A percentile compares a stretch with the other conserved stretches of the same genome.
Conservation (phyloP, 768 basidiomycete genomes). For the Rhizopogon vinicolor region DNA sequence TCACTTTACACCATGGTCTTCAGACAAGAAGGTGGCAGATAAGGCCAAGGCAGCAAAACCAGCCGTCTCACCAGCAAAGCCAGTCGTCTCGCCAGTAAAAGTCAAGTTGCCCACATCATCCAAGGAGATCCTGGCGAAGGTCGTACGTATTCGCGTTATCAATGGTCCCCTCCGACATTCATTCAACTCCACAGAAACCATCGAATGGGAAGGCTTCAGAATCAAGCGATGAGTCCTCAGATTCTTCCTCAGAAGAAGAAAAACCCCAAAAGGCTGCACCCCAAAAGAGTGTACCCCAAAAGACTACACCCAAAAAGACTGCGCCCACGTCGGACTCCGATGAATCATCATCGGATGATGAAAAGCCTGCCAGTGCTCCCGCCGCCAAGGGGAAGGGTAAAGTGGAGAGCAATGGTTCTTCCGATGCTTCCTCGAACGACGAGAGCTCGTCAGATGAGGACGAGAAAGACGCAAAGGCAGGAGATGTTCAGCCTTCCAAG, state of each 20-base stretch:
- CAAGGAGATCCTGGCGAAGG: constrained; percentile 41
- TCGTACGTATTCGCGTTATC: constrained; percentile 13
- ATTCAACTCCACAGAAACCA: constrained; percentile 7
- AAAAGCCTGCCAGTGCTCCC: constrained; percentile 2
- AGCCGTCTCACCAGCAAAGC: constrained; percentile 25
- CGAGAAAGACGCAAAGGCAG: constrained; percentile 55
- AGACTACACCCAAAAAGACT: constrained; percentile 17
- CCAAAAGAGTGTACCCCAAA: constrained; percentile 4
- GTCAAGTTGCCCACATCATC: constrained; percentile 30
- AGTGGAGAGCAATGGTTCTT: not conserved
- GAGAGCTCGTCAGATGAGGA: constrained; percentile 22
- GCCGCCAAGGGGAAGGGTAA: not conserved
- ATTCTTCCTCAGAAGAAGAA: constrained; percentile 30
- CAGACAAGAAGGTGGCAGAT: constrained; percentile 29
- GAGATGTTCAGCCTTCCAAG: constrained; percentile 36
- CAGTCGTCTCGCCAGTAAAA: constrained; percentile 17
- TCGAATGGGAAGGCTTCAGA: constrained; percentile 17
- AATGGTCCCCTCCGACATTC: not conserved
- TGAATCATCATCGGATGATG: constrained; percentile 11
- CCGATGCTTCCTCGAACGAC: constrained; percentile 22
- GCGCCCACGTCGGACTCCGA: constrained; percentile 8
- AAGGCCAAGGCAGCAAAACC: constrained; percentile 25
- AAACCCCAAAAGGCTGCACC: constrained; percentile 16
- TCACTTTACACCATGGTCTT: constrained; percentile 26
- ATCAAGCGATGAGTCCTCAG: constrained; percentile 23